These are phyloP conservation scores for Nepenthes mirabilis DNA, from an alignment of 148 eudicot genomes.

Conservation along the genomic window DNA sequence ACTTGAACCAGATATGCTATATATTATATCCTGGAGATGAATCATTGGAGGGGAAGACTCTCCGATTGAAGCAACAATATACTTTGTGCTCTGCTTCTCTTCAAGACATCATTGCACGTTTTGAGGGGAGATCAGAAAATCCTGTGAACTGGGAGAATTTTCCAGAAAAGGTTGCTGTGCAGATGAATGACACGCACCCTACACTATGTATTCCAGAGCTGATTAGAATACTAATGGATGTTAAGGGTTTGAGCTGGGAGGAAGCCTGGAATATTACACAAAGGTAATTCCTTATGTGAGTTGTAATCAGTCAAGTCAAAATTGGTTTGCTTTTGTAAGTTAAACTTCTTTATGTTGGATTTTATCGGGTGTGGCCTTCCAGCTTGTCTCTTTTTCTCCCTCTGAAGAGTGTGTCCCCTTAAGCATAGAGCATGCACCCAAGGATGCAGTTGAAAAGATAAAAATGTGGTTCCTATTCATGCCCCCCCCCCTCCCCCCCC, in stretches of 20 bases:
- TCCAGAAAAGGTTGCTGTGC: conserved; percentile 90
- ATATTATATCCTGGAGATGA: conserved; percentile 89
- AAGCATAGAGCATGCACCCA: too few relatives aligned
- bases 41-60: conserved; percentile 71
- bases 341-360: too few relatives aligned
- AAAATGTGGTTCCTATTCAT: too few relatives aligned
- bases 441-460: too few relatives aligned
- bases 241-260: conserved; percentile 79
- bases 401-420: too few relatives aligned
- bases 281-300: conserved; percentile 28
- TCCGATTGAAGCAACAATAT: conserved; percentile 90
- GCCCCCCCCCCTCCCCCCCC: too few relatives aligned
- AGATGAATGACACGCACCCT: conserved; percentile 98
- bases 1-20: conserved; percentile 57
- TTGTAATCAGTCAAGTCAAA: background rate
- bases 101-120: conserved; percentile 82
- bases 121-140: conserved; percentile 75
- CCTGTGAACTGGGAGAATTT: conserved; percentile 62
- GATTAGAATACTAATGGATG: conserved; percentile 76
- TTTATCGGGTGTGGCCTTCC: too few relatives aligned
- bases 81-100: conserved; percentile 95
- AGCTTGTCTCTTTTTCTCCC: too few relatives aligned
- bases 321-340: background rate
- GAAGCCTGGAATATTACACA: conserved; percentile 82
- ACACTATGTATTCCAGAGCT: conserved; percentile 96